Evolutionary conservation across 345 rosid species (phyloP), one percentile per base, ranked within the genome.

Genomic region (Turritis glabra): DNA sequence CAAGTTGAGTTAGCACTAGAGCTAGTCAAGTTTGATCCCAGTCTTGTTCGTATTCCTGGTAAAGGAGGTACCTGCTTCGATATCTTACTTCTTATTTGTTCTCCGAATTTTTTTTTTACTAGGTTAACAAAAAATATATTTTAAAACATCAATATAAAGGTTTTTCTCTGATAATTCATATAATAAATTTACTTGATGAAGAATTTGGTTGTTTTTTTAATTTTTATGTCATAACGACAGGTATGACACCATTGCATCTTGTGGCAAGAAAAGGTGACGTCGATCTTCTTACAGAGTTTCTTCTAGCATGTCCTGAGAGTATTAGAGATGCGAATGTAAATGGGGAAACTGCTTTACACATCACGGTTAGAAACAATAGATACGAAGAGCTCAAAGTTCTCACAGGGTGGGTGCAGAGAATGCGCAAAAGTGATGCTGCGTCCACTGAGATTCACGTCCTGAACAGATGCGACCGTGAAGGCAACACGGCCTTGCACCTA

Each of bases 401-500:
- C n/a, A 22, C 6, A 3, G 75, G 75, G 8, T 74, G 67, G 26
- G 19, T 69, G 44, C 71, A 37, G 11, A 62, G 18, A 37, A 7
- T 15, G 52, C 26, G 2, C 23, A 6, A 27, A 1, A 35, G 6
- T 35, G 29, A 62, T 29, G 26, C 44, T 8, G 4, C 3, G 2
- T 11, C 14, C 12, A 38, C 23, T 1, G 57, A 35, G 15, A 19
- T 0, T 25, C 57, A 37, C 1, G 56, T 62, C 5, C 33, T 71
- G 23, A 71, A 80, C 57, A 50, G 13, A 29, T 32, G 67, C 8
- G 43, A 76, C 3, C 59, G 63, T 18, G 51, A 71, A 23, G 70
- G 71, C n/a, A 61, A 72, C 72, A 76, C 80, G 3, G 63, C 63
- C 18, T 53, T 80, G 67, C 80, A 80, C 18, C 3, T 66, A 6